Evolutionary conservation across 2,329 filamentous ascomycete species (phyloP).

Genomic region (Grosmannia huntii): DNA sequence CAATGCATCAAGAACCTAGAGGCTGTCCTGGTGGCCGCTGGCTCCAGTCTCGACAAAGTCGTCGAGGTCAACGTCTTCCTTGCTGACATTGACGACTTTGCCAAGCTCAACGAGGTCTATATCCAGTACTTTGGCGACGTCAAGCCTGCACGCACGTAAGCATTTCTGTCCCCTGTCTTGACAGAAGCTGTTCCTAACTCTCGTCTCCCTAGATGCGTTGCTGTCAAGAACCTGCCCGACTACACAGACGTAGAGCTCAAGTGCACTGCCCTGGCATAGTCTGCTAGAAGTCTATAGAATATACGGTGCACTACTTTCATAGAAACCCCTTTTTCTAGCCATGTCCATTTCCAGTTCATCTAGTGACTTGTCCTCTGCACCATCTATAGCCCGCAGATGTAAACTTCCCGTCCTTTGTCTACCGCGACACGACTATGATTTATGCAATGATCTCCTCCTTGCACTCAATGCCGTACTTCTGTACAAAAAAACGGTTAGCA

Average conservation of each 20-base stretch:
- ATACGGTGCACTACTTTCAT: neutral
- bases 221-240: slow-evolving; percentile 62
- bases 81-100: slow-evolving; percentile 80
- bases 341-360: neutral
- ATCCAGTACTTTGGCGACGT: slow-evolving; percentile 34
- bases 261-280: slow-evolving; percentile 46
- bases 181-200: too few relatives aligned
- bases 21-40: slow-evolving; percentile 70
- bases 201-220: too few relatives aligned
- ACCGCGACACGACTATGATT: neutral
- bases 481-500: neutral
- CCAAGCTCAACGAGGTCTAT: slow-evolving; percentile 58
- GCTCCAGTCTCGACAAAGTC: slow-evolving; percentile 52
- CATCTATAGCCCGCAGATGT: neutral
- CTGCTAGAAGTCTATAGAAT: too few relatives aligned
- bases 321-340: neutral
- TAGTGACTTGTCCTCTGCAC: neutral
- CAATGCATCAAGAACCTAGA: slow-evolving; percentile 67
- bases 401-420: neutral
- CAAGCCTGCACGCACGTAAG: slow-evolving; percentile 28
- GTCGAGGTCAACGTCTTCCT: slow-evolving; percentile 91
- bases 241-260: slow-evolving; percentile 81
- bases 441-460: slow-evolving; percentile 13
- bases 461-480: slow-evolving; percentile 11
- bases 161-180: too few relatives aligned